Percentiles rank a stretch among this genome's conserved stretches.
Conservation (phyloP, 352 stramenopile genomes). For the Phytophthora pinifolia region DNA sequence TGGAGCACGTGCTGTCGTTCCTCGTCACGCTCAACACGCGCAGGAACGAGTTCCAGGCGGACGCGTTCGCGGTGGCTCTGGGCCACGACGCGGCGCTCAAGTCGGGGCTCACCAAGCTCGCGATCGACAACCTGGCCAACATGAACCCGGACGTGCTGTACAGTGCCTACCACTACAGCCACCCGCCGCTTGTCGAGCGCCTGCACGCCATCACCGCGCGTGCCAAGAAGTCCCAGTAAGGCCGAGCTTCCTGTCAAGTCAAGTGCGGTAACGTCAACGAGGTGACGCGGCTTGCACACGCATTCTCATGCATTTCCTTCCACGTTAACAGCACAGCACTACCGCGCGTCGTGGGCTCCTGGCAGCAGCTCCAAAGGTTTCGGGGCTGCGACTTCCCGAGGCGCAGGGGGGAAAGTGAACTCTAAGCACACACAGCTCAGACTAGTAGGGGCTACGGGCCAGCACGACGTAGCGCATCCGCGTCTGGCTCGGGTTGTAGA, state of each 20-base stretch:
- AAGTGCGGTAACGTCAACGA: no score
- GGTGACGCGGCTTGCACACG: slow-evolving; percentile 1
- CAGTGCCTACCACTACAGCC: slow-evolving; percentile 97
- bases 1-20: slow-evolving; percentile 79
- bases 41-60: slow-evolving; percentile 87
- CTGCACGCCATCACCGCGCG: slow-evolving; percentile 89
- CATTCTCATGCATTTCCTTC: slow-evolving; percentile 30
- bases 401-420: slow-evolving; percentile 12
- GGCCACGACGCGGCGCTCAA: slow-evolving; percentile 91
- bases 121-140: slow-evolving; percentile 96
- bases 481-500: slow-evolving; percentile 80
- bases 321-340: slow-evolving; percentile 17
- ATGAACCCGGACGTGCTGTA: slow-evolving; percentile 96
- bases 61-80: slow-evolving; percentile 94
- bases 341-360: slow-evolving; percentile 15
- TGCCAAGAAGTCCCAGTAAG: slow-evolving; percentile 64
- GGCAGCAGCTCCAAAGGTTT: slow-evolving; percentile 12
- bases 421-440: slow-evolving; percentile 25
- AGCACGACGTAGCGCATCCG: slow-evolving; percentile 84
- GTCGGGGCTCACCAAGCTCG: slow-evolving; percentile 96
- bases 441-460: slow-evolving; percentile 43
- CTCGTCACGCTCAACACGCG: slow-evolving; percentile 78
- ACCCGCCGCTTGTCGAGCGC: slow-evolving; percentile 96
- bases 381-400: slow-evolving; percentile 14
- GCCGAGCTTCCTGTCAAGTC: slow-evolving; percentile 1